Evolutionary conservation across 2,329 filamentous ascomycete genomes (phyloP), one percentile per base, ranked within the genome.

Genomic region (Aspergillus aculeatinus): DNA sequence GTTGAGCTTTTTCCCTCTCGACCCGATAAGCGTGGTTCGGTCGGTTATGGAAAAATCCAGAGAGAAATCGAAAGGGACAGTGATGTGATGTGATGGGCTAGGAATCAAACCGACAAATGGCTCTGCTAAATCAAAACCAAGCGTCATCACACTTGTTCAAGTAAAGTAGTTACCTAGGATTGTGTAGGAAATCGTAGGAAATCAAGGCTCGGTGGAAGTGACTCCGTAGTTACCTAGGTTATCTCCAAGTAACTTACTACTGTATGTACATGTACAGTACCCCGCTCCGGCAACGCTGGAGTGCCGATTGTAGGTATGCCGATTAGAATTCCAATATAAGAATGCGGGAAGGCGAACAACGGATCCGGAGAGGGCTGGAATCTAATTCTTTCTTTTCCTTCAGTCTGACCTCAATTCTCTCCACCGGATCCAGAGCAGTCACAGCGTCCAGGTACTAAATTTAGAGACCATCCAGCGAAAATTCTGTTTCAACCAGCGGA

Each of bases 1-100:
- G 14, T 12, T 35, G 33, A 50, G 55, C 27, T 23, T 7, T 29
- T 48, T 21, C 16, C 58, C 53, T 50, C 42, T 31, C 48, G 44
- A 47, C 52, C 57, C 52, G 62, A 66, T 65, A 64, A 63, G 63
- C 64, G 62, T 66, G 64, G 60, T 56, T 65, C 60, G 54, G 62
- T 66, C 64, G 64, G 64, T 63, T 64, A 63, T 48, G 35, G 51
- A 60, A 64, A 65, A 54, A 55, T 11, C 42, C 27, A 55, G 44
- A 57, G 21, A 57, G 61, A 65, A 54, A 55, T 55, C 35, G 56
- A 29, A 48, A 60, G 33, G 16, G 44, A 27, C 14, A 49, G n/a
- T 33, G n/a, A 16, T 35, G n/a, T 33, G n/a, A 54, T 19, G 16
- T 25, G 53, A 55, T 44, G 53, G 42, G 53, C 42, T 48, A 48